These are phyloP conservation scores for Aspergillus texensis DNA, from an alignment of 2,329 filamentous ascomycete species.

Conservation along the genomic window DNA sequence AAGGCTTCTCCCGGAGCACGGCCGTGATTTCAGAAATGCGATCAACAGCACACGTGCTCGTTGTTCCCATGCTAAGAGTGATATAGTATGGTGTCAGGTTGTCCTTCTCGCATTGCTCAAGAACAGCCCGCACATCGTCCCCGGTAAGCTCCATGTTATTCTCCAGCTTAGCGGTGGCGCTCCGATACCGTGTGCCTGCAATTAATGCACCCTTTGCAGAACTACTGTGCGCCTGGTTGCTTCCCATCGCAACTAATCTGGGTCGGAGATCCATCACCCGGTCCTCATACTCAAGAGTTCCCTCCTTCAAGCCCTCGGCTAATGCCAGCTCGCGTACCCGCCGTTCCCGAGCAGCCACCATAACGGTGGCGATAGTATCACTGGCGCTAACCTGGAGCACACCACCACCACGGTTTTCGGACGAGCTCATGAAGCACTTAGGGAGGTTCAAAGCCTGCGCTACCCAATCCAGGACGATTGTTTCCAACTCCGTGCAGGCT, in stretches of 20 bases:
- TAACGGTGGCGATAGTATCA: slow-evolving; percentile 82
- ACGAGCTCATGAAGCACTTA: slow-evolving; percentile 70
- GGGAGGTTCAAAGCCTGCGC: slow-evolving; percentile 75
- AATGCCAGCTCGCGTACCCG: slow-evolving; percentile 66
- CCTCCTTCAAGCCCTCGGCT: slow-evolving; percentile 48
- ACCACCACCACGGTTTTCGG: slow-evolving; percentile 70
- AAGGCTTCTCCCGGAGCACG: slow-evolving; percentile 48
- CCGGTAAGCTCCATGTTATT: slow-evolving; percentile 74
- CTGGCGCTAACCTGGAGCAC: slow-evolving; percentile 93
- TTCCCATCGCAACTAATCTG: slow-evolving; percentile 77
- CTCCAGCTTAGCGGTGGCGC: slow-evolving; percentile 64
- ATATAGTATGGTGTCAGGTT: slow-evolving; percentile 85
- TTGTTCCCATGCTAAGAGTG: slow-evolving; percentile 82
- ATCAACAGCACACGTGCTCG: slow-evolving; percentile 84
- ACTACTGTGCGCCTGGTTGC: slow-evolving; percentile 77
- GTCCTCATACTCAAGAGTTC: slow-evolving; percentile 66
- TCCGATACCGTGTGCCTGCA: slow-evolving; percentile 78
- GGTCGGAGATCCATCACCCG: slow-evolving; percentile 67
- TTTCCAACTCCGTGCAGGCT: slow-evolving; percentile 90
- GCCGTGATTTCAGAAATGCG: slow-evolving; percentile 71
- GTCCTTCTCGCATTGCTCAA: slow-evolving; percentile 67
- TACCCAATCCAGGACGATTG: slow-evolving; percentile 89
- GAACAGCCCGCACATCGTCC: slow-evolving; percentile 58
- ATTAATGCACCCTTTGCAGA: slow-evolving; percentile 87
- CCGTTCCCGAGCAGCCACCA: slow-evolving; percentile 84